Evolutionary conservation across 495 filamentous ascomycete species (phyloP).

Genomic region (Aspergillus biplanus): DNA sequence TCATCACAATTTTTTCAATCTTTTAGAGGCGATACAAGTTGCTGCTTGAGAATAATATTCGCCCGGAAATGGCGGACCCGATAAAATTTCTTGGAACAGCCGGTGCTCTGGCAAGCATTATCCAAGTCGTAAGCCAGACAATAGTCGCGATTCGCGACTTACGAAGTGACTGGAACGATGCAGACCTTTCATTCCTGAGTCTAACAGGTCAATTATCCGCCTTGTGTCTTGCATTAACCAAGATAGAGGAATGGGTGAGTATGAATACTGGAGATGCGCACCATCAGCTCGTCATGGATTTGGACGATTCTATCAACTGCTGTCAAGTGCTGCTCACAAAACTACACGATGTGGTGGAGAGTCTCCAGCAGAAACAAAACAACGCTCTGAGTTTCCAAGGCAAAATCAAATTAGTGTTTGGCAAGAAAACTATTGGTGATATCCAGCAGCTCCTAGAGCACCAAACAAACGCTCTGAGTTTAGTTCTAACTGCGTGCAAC

Average conservation of each 20-base stretch:
- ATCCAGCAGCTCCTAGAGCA: constrained; percentile 12
- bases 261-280: constrained; percentile 1
- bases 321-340: constrained; percentile 5
- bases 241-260: constrained; percentile 14
- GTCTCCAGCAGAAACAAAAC: constrained; percentile 4
- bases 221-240: constrained; percentile 5
- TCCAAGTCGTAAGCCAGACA: constrained; percentile 10
- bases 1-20: background rate
- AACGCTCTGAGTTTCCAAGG: constrained; percentile 1
- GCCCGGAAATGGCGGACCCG: constrained; percentile 7
- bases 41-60: background rate
- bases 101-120: constrained; percentile 6
- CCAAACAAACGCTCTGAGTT: constrained; percentile 9
- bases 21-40: background rate
- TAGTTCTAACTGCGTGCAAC: constrained; percentile 13
- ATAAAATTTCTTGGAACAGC: constrained; percentile 9
- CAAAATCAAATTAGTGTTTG: constrained; percentile 11
- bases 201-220: constrained; percentile 7
- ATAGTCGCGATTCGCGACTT: constrained; percentile 5
- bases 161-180: constrained; percentile 15
- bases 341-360: background rate
- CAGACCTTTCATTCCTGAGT: constrained; percentile 13
- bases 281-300: constrained; percentile 13
- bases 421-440: constrained; percentile 12
- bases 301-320: constrained; percentile 12